Evolutionary conservation across 140 eudicot species (phyloP).

Genomic region (Cichorium intybus): DNA sequence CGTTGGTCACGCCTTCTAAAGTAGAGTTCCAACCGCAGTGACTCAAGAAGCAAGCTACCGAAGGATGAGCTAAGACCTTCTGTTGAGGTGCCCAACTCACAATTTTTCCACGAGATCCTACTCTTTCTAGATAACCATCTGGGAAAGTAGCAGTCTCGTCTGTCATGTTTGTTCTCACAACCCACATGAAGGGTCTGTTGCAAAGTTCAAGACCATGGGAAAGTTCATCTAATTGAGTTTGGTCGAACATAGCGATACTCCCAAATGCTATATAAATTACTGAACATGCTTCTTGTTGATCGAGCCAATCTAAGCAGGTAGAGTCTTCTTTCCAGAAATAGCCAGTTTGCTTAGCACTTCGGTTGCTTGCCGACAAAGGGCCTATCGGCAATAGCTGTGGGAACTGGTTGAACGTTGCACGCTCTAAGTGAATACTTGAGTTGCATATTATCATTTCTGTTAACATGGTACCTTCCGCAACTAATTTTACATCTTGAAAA

Average conservation of each 20-base stretch:
- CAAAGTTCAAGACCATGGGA: slow-evolving; percentile 49
- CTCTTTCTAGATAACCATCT: slow-evolving; percentile 31
- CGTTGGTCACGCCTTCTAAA: slow-evolving; percentile 43
- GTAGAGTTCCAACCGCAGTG: slow-evolving; percentile 69
- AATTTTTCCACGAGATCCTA: slow-evolving; percentile 31
- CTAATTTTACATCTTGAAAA: background rate
- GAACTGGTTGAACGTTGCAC: slow-evolving; percentile 15
- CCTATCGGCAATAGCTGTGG: slow-evolving; percentile 34
- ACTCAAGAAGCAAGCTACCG: slow-evolving; percentile 48
- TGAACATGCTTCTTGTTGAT: no score
- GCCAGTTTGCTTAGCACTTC: slow-evolving; percentile 22
- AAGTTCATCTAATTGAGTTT: slow-evolving; percentile 36
- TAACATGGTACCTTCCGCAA: background rate
- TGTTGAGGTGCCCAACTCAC: slow-evolving; percentile 57
- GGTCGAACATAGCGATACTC: slow-evolving; percentile 32
- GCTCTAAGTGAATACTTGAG: slow-evolving; percentile 27
- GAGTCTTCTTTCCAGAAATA: no score
- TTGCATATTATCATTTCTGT: slow-evolving; percentile 28
- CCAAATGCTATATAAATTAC: no score
- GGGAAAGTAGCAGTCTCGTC: slow-evolving; percentile 12
- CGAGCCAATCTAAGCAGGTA: no score
- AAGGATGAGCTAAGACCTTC: slow-evolving; percentile 41
- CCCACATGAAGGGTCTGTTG: slow-evolving; percentile 46
- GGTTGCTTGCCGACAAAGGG: slow-evolving; percentile 31
- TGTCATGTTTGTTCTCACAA: slow-evolving; percentile 37